Evolutionary conservation across 2,329 filamentous ascomycete genomes (phyloP).

Genomic region (Ilyonectria sp.): DNA sequence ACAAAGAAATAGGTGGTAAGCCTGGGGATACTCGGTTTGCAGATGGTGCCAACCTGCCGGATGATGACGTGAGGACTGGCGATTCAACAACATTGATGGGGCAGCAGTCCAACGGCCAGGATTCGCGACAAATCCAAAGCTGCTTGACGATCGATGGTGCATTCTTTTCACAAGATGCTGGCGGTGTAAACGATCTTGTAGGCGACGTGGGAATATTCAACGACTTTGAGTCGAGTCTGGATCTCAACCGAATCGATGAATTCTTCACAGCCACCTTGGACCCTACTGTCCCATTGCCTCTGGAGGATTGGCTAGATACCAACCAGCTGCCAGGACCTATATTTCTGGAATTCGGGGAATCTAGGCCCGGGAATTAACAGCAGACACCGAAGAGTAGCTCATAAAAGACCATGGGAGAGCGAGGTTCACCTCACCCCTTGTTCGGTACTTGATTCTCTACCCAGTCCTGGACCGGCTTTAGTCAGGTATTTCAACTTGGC

Average conservation of each 20-base stretch:
- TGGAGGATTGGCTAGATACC: conserved; percentile 6
- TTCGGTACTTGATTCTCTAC: no score
- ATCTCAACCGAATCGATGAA: conserved; percentile 13
- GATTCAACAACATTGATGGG: background rate
- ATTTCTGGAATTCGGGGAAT: background rate
- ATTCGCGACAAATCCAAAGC: background rate
- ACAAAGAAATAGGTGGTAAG: background rate
- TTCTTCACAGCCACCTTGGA: conserved; percentile 21
- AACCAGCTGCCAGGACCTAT: background rate
- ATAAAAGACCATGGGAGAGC: no score
- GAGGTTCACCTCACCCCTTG: no score
- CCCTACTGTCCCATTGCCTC: conserved; percentile 1
- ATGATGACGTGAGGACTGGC: background rate
- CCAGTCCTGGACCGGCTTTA: no score
- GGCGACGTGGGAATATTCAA: conserved; percentile 10
- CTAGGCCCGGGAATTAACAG: no score
- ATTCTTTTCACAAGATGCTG: background rate
- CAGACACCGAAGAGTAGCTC: no score
- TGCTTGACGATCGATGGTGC: background rate
- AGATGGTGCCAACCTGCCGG: background rate
- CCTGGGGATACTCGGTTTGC: background rate
- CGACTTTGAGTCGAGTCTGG: conserved; percentile 6
- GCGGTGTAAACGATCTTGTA: background rate
- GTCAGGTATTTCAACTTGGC: no score
- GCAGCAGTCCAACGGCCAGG: background rate